A percentile compares a stretch with the other conserved stretches of the same genome.
These are phyloP conservation scores for Malus orientalis DNA, from an alignment of 306 rosid species.

Conservation along the genomic window DNA sequence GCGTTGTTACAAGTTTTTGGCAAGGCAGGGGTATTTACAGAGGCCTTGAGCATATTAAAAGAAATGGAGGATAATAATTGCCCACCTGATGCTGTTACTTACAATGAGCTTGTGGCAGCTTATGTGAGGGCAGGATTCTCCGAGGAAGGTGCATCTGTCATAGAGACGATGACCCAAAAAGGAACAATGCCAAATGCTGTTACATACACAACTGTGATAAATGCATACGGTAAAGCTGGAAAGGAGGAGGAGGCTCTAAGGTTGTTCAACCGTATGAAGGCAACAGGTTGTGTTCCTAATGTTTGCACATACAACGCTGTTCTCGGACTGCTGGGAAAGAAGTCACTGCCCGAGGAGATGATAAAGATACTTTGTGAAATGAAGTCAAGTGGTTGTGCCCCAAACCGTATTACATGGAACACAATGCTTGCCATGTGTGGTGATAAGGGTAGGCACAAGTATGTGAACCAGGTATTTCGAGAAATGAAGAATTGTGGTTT, in stretches of 20 bases:
- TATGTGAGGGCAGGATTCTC: constrained; percentile 86
- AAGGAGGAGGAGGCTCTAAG: constrained; percentile 66
- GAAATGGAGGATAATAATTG: constrained; percentile 84
- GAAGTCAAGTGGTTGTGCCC: constrained; percentile 76
- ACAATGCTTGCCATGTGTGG: constrained; percentile 89
- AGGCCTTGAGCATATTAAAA: constrained; percentile 69
- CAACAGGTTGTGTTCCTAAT: constrained; percentile 75
- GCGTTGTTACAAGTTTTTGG: constrained; percentile 79
- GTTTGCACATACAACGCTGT: constrained; percentile 70
- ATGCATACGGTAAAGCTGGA: constrained; percentile 78
- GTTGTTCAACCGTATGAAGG: constrained; percentile 78
- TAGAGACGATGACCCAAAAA: constrained; percentile 62
- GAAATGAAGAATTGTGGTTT: constrained; percentile 93
- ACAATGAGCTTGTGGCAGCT: constrained; percentile 85
- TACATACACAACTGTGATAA: constrained; percentile 78
- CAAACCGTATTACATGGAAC: constrained; percentile 83
- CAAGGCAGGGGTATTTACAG: constrained; percentile 72
- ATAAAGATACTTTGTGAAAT: constrained; percentile 63
- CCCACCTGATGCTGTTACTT: constrained; percentile 67
- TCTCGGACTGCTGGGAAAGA: constrained; percentile 80
- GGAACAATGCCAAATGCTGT: constrained; percentile 83
- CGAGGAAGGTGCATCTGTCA: constrained; percentile 71
- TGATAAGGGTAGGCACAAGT: constrained; percentile 62
- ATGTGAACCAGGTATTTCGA: constrained; percentile 57
- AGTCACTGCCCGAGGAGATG: constrained; percentile 59